phyloP scores from a whole-genome alignment of 2,329 filamentous ascomycete species.

The Sporothrix euskadiensis region DNA sequence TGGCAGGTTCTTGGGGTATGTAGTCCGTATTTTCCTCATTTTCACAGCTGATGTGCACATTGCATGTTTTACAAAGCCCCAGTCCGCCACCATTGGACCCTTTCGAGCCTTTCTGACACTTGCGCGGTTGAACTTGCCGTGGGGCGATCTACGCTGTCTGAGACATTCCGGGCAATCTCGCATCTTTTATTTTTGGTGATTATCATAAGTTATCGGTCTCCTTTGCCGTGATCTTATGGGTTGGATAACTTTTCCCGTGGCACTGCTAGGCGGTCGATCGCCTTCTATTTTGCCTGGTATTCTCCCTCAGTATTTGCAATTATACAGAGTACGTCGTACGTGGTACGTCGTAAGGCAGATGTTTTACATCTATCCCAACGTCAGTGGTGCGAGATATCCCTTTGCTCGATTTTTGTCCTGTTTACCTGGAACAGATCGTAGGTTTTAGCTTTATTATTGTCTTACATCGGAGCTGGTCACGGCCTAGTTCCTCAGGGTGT shows the following conservation, averaged over 20 bases:
- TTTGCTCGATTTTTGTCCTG: neutral
- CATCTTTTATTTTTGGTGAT: neutral
- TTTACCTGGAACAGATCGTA: constrained; percentile 18
- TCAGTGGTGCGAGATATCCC: neutral
- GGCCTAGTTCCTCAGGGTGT: neutral
- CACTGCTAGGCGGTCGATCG: neutral
- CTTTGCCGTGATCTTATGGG: neutral
- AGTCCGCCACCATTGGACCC: neutral
- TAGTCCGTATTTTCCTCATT: neutral
- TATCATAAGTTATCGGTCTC: neutral
- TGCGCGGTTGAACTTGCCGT: neutral
- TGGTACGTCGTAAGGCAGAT: neutral
- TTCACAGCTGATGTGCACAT: constrained; percentile 8
- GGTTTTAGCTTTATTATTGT: constrained; percentile 22
- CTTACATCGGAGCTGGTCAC: constrained; percentile 10
- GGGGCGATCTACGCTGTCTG: constrained; percentile 10
- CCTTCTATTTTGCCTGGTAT: neutral
- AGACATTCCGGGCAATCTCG: constrained; percentile 20
- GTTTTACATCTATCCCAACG: neutral
- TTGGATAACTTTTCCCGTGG: constrained; percentile 3
- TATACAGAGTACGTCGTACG: too few relatives aligned
- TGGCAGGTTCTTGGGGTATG: neutral
- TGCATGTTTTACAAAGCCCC: constrained; percentile 1
- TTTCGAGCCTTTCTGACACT: neutral
- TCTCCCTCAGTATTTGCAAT: neutral